Conservation (phyloP, 169 alveolate genomes). For the Blepharisma undulans region DNA sequence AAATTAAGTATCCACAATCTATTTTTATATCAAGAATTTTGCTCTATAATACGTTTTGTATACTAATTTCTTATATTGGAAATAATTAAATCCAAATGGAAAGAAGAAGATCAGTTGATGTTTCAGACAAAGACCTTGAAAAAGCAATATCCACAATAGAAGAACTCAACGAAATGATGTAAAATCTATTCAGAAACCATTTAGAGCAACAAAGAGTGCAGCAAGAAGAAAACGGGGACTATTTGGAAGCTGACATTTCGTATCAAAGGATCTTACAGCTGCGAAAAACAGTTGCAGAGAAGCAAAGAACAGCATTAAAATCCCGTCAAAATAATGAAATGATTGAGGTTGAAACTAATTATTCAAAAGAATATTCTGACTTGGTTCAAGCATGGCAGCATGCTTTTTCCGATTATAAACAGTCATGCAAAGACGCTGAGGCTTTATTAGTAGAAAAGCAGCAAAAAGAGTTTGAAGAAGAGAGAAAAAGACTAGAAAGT, state of each 20-base stretch:
- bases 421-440: slow-evolving; percentile 11
- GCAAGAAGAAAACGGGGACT: neutral
- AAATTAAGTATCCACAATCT: too few relatives aligned
- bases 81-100: neutral
- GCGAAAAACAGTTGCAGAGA: neutral
- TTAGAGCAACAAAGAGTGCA: neutral
- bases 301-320: neutral
- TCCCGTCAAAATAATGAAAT: neutral
- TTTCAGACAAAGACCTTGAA: neutral
- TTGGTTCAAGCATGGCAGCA: neutral
- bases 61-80: neutral
- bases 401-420: neutral
- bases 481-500: neutral
- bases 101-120: neutral
- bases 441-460: neutral
- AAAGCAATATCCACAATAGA: neutral
- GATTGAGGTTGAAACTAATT: neutral
- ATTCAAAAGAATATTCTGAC: neutral
- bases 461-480: neutral
- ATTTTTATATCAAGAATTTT: too few relatives aligned
- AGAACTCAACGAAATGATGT: slow-evolving; percentile 8
- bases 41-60: too few relatives aligned
- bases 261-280: neutral
- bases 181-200: neutral
- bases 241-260: slow-evolving; percentile 5